These are phyloP conservation scores for Chrysanthemum lavandulifolium DNA, from an alignment of 129 eudicot genomes.

Conservation along the genomic window DNA sequence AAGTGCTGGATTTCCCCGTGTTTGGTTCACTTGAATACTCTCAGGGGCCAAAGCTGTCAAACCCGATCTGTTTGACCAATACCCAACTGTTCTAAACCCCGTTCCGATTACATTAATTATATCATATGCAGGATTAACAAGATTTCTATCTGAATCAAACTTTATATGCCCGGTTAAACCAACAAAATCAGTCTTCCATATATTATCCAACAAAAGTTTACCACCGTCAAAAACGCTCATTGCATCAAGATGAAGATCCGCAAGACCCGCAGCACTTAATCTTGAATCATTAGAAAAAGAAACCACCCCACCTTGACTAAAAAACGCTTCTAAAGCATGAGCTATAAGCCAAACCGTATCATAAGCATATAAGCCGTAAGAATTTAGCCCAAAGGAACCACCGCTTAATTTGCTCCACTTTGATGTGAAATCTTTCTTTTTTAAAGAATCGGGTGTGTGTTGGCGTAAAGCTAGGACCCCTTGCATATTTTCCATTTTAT, in stretches of 20 bases:
- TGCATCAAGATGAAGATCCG: constrained; percentile 75
- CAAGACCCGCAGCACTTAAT: constrained; percentile 34
- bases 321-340: constrained; percentile 77
- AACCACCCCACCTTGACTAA: constrained; percentile 60
- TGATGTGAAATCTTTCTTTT: constrained; percentile 44
- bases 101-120: constrained; percentile 82
- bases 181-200: constrained; percentile 55
- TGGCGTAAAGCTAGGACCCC: constrained; percentile 82
- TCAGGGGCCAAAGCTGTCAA: constrained; percentile 68
- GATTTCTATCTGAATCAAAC: constrained; percentile 62
- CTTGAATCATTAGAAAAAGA: constrained; percentile 77
- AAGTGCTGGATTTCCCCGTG: constrained; percentile 47
- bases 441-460: constrained; percentile 58
- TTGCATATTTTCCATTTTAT: constrained; percentile 62
- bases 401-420: constrained; percentile 54
- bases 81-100: constrained; percentile 66
- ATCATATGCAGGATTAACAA: constrained; percentile 67
- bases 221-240: constrained; percentile 76
- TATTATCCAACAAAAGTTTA: constrained; percentile 48
- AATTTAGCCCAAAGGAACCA: constrained; percentile 61
- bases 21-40: constrained; percentile 52
- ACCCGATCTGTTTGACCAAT: constrained; percentile 83
- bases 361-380: constrained; percentile 79
- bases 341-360: constrained; percentile 83
- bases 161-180: constrained; percentile 78